Conservation (phyloP, 2,329 filamentous ascomycete genomes). For the Pseudopyrenochaeta lycopersici region DNA sequence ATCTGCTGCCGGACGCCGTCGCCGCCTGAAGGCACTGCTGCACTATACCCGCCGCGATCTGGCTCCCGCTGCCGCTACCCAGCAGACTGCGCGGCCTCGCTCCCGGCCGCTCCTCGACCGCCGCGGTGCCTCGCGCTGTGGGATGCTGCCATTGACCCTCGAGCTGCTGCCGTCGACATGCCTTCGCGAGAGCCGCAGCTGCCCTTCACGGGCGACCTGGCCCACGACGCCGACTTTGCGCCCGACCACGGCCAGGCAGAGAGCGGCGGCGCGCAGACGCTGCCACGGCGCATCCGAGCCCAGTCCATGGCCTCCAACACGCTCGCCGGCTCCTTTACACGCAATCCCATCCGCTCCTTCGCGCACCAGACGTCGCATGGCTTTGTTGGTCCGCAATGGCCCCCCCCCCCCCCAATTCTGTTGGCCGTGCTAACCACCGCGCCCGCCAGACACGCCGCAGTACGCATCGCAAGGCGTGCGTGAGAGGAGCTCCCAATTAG, state of each 20-base stretch:
- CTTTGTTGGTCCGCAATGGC: slow-evolving; percentile 59
- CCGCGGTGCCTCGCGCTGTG: neutral
- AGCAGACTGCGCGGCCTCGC: slow-evolving; percentile 1
- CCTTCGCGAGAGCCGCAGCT: slow-evolving; percentile 37
- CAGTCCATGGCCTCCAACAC: slow-evolving; percentile 30
- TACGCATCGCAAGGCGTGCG: slow-evolving; percentile 80
- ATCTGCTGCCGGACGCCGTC: neutral
- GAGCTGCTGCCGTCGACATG: slow-evolving; percentile 18
- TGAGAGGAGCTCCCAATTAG: slow-evolving; percentile 86
- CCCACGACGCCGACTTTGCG: slow-evolving; percentile 39
- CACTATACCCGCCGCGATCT: slow-evolving; percentile 3
- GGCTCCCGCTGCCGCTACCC: slow-evolving; percentile 7
- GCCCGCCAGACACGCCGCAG: slow-evolving; percentile 71
- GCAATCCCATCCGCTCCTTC: slow-evolving; percentile 75
- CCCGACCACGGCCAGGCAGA: slow-evolving; percentile 29
- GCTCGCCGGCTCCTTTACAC: slow-evolving; percentile 42
- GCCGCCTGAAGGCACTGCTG: neutral
- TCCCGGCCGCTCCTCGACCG: neutral
- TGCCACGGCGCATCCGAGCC: slow-evolving; percentile 38
- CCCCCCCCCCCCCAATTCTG: too few species aligned
- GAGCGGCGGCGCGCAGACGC: slow-evolving; percentile 30
- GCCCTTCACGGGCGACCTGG: slow-evolving; percentile 43
- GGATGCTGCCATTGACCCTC: slow-evolving; percentile 5
- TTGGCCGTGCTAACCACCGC: slow-evolving; percentile 33
- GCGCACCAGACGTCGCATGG: slow-evolving; percentile 72